These are phyloP conservation scores for Eucalyptus melliodora DNA, from an alignment of 345 rosid genomes.

Conservation along the genomic window DNA sequence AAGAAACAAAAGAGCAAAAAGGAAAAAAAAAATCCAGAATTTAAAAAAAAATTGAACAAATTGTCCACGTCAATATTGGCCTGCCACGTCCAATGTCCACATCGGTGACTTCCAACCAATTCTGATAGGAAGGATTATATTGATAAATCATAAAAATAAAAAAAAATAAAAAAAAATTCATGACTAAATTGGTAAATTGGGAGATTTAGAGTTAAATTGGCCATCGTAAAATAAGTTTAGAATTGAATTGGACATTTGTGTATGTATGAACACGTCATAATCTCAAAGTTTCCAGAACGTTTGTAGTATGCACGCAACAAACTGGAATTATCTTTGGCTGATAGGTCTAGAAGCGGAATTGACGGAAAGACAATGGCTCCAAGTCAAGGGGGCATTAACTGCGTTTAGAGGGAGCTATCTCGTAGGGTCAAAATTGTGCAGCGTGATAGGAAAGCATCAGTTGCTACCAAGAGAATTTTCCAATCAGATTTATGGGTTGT, in stretches of 20 bases:
- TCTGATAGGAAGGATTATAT: accelerated
- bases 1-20: no score
- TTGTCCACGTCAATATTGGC: accelerated
- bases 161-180: no score
- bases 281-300: background rate
- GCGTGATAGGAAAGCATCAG: background rate
- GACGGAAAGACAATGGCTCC: background rate
- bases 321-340: background rate
- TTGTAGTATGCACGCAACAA: background rate
- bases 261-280: background rate
- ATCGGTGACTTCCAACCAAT: no score
- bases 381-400: background rate
- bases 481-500: background rate
- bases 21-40: background rate
- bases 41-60: no score
- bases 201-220: no score
- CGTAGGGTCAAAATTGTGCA: background rate
- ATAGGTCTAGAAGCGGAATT: background rate
- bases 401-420: background rate
- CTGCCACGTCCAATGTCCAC: accelerated
- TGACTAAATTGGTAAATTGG: no score
- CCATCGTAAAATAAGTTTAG: no score
- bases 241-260: background rate
- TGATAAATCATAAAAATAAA: no score
- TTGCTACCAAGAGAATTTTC: background rate